Conservation (phyloP, 2,329 filamentous ascomycete species). For the Pseudogymnoascus sp. region DNA sequence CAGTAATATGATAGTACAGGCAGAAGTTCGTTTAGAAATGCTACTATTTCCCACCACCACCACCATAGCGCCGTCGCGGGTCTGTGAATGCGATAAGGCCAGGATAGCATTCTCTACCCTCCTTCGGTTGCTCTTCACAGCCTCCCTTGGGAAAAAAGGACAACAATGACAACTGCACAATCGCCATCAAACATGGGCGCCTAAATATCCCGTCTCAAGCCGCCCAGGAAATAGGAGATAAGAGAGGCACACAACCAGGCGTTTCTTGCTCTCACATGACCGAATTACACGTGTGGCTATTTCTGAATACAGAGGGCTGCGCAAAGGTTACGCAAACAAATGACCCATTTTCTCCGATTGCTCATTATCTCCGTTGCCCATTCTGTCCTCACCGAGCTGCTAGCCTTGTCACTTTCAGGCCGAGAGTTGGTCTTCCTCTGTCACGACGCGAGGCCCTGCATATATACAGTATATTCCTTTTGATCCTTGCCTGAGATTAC, state of each 20-base stretch:
- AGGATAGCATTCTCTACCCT: not conserved
- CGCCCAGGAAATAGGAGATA: not conserved
- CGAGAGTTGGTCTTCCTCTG: not conserved
- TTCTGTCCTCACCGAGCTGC: not conserved
- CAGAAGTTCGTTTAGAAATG: not conserved
- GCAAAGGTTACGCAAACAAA: not conserved
- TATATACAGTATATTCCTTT: not conserved
- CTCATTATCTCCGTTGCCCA: not conserved
- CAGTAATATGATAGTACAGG: not conserved
- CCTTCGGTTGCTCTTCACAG: not conserved
- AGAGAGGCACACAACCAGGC: not conserved
- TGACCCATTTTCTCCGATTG: not conserved
- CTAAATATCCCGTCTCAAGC: not conserved
- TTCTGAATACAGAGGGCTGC: not conserved
- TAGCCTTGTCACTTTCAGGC: not conserved
- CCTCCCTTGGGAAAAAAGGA: not conserved
- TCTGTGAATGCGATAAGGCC: not conserved
- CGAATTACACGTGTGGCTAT: not conserved
- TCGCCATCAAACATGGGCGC: not conserved
- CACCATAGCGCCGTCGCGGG: not conserved
- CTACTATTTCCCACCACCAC: not conserved
- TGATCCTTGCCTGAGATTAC: not conserved
- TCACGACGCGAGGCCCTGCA: not conserved
- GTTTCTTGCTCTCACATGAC: not conserved
- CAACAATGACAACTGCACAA: not conserved